Base-by-base conservation (phyloP, 2,329 filamentous ascomycete genomes). In the Plenodomus tracheiphilus region DNA sequence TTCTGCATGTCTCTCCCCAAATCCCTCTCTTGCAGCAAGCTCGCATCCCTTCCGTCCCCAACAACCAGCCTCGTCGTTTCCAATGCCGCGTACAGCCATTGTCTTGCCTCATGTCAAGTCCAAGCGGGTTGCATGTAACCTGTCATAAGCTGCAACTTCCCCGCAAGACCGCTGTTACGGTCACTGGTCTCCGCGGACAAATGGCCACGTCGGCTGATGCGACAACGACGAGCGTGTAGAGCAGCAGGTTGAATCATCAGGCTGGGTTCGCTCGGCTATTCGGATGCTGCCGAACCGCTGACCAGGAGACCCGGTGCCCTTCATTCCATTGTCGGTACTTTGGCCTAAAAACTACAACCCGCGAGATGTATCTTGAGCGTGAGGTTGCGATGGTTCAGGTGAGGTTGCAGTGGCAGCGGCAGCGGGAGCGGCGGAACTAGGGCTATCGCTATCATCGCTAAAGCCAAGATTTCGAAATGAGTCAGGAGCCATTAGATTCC, bases 401-500 rank as follows among this genome's bases (percentile, higher is more conserved):
- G 60, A 49, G 53, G 64, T 66, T 62, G 58, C 63, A 64, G 59
- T 58, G 8, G 51, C 49, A 58, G 60, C 11, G 53, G 64, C 66
- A 62, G 58, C 63, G 63, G n/a, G n/a, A n/a, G 59, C 56, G 8
- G 51, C 48, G 56, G 60, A 17, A 28, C 36, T 47, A 16, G 51
- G 49, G 21, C 41, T 41, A 42, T 65, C 59, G n/a, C 56, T 72
- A 38, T 83, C 80, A 51, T 82, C 79, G 5, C 79, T 76, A 62
- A 96, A 94, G 0, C 94, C 94, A 35, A 99, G 78, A 68, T 99
- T 99, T 73, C 89, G 91, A 74, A 97, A 94, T 51, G 96, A 89
- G 68, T 99, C 94, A 61, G 84, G 90, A 7, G 92, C 92, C 94
- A 99, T 99, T 25, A 99, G 78, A 68, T 97, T 97, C 61, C 91